These are phyloP conservation scores for Pythium scleroteichum DNA, from an alignment of 352 stramenopile genomes.

Conservation along the genomic window DNA sequence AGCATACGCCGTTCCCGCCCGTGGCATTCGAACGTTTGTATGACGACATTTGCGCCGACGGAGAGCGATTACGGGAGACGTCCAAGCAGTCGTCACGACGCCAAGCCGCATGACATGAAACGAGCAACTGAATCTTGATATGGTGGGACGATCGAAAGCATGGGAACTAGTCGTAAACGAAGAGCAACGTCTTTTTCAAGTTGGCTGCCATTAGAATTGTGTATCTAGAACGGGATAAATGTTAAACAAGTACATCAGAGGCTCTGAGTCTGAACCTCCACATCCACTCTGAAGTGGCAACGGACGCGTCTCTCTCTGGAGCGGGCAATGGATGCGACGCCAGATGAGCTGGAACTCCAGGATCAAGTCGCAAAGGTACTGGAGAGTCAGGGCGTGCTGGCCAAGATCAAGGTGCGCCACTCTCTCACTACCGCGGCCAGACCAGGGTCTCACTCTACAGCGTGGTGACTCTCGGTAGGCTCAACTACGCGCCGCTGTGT, in stretches of 20 bases:
- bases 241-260: neutral
- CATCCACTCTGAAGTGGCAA: conserved; percentile 15
- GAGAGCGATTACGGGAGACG: conserved; percentile 25
- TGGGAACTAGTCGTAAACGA: conserved; percentile 4
- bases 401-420: conserved; percentile 60
- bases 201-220: too few species aligned
- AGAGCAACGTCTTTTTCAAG: neutral
- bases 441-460: neutral
- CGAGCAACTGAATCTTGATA: neutral
- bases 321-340: conserved; percentile 35
- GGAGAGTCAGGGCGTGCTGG: conserved; percentile 61
- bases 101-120: neutral
- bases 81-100: conserved; percentile 5
- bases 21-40: conserved; percentile 84
- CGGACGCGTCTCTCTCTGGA: conserved; percentile 6
- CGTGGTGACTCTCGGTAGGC: conserved; percentile 34
- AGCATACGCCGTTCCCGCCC: conserved; percentile 73
- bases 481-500: conserved; percentile 71
- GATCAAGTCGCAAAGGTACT: conserved; percentile 58
- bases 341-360: conserved; percentile 67
- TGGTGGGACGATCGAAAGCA: neutral
- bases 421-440: neutral
- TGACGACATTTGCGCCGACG: conserved; percentile 82
- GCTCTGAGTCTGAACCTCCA: neutral
- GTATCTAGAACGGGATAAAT: too few species aligned